phyloP scores from a whole-genome alignment of 164 flowering plant genomes.

The Annona squamosa region DNA sequence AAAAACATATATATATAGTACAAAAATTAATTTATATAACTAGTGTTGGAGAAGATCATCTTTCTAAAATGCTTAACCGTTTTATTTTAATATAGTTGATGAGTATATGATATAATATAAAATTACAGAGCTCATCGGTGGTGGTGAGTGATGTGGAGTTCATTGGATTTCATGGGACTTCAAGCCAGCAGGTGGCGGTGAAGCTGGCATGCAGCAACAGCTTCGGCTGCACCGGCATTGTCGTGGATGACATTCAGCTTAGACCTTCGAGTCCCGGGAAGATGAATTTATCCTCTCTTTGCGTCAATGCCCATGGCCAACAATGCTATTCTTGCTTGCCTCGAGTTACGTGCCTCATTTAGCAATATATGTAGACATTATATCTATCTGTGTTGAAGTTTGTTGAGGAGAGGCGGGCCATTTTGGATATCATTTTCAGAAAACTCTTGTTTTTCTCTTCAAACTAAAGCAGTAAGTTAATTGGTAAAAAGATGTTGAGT shows the following conservation, averaged over 20 bases:
- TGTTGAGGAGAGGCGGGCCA: background rate
- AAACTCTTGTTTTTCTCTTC: background rate
- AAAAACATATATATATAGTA: background rate
- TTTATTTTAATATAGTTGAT: too few relatives aligned
- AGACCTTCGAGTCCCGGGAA: background rate
- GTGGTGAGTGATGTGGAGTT: background rate
- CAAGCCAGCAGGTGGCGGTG: background rate
- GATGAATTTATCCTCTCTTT: background rate
- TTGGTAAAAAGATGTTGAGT: too few relatives aligned
- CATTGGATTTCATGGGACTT: constrained; percentile 1
- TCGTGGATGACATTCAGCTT: background rate
- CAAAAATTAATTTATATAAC: background rate
- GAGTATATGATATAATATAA: background rate
- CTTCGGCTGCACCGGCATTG: constrained; percentile 3
- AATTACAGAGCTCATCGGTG: background rate
- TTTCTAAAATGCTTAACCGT: background rate
- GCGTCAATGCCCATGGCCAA: constrained; percentile 4
- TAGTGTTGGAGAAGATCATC: background rate
- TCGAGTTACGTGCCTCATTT: background rate
- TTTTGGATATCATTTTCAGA: background rate
- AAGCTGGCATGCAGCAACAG: constrained; percentile 6
- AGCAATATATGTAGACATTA: too few relatives aligned
- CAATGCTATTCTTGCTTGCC: background rate
- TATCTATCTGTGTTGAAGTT: too few relatives aligned
- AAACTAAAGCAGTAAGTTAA: background rate